phyloP scores from a whole-genome alignment of 495 filamentous ascomycete genomes.

The Xylaria scruposa region DNA sequence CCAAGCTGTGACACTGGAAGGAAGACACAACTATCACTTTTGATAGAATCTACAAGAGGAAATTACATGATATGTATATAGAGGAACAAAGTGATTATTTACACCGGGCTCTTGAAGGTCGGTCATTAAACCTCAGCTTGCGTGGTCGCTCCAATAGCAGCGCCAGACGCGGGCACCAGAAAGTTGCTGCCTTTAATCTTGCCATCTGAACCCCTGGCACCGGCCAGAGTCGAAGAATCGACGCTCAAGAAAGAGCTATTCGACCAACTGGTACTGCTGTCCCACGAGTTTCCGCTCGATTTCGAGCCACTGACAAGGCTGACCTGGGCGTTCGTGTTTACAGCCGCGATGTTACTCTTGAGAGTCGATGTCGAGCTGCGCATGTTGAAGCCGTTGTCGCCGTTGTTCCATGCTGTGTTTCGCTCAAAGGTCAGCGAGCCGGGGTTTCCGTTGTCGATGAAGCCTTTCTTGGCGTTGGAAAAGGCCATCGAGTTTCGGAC shows the following conservation, averaged over 20 bases:
- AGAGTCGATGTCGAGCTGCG: conserved; percentile 31
- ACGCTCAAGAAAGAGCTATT: conserved; percentile 38
- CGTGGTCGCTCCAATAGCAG: neutral
- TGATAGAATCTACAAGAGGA: neutral
- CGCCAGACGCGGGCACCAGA: neutral
- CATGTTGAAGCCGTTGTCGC: conserved; percentile 37
- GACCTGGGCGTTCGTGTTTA: conserved; percentile 28
- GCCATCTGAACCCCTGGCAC: conserved; percentile 32
- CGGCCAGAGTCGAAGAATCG: conserved; percentile 26
- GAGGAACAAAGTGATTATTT: too few relatives aligned
- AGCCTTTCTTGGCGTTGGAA: conserved; percentile 36
- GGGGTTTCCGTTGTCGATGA: conserved; percentile 39
- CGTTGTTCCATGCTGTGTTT: conserved; percentile 42
- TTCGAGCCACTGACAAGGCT: conserved; percentile 23
- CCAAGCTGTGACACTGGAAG: neutral
- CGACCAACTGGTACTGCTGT: conserved; percentile 33
- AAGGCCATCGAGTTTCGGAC: conserved; percentile 41
- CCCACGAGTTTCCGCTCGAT: conserved; percentile 39
- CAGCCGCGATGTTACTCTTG: conserved; percentile 36
- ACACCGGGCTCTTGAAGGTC: neutral
- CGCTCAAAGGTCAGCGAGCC: conserved; percentile 33
- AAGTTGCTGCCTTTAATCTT: conserved; percentile 25
- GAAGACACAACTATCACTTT: neutral
- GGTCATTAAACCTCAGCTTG: conserved; percentile 1
- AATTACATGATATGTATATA: too few relatives aligned